Percentiles rank a stretch among this genome's conserved stretches.
Evolutionary conservation across 768 basidiomycete genomes (phyloP).

Genomic region (Lactifluus subvellereus): DNA sequence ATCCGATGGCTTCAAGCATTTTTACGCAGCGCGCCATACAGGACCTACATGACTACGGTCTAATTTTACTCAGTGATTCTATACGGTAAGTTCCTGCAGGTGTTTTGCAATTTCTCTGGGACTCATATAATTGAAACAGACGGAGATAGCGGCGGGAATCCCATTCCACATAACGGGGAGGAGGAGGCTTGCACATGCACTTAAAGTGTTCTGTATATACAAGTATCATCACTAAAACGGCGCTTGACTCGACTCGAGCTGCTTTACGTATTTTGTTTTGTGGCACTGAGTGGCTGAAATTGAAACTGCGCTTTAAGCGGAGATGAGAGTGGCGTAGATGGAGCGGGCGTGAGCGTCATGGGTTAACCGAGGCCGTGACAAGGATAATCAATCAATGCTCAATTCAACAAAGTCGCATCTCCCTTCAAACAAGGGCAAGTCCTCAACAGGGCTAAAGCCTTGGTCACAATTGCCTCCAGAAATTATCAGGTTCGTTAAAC

Average conservation of each 20-base stretch:
- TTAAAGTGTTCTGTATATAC: background rate
- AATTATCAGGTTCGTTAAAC: constrained; percentile 43
- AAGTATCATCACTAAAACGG: too few relatives aligned
- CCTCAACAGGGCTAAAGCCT: constrained; percentile 49
- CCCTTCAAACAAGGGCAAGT: constrained; percentile 40
- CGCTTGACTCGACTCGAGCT: too few relatives aligned
- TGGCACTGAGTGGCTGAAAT: constrained; percentile 19
- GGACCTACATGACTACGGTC: constrained; percentile 13
- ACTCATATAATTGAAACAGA: background rate
- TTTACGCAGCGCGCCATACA: constrained; percentile 11
- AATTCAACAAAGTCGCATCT: constrained; percentile 21
- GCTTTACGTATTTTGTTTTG: background rate
- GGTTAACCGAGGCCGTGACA: constrained; percentile 26
- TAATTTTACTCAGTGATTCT: background rate
- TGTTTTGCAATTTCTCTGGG: background rate
- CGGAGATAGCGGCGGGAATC: background rate
- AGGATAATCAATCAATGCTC: constrained; percentile 29
- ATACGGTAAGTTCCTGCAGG: background rate
- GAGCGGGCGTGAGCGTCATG: background rate
- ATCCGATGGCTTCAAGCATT: constrained; percentile 22
- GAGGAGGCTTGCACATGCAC: background rate
- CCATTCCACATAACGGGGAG: background rate
- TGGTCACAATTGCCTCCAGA: constrained; percentile 60
- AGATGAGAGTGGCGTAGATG: background rate
- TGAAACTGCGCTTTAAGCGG: constrained; percentile 17